Evolutionary conservation across 371 early-diverging fungal genomes (phyloP).

Genomic region (Vairimorpha ceranae): DNA sequence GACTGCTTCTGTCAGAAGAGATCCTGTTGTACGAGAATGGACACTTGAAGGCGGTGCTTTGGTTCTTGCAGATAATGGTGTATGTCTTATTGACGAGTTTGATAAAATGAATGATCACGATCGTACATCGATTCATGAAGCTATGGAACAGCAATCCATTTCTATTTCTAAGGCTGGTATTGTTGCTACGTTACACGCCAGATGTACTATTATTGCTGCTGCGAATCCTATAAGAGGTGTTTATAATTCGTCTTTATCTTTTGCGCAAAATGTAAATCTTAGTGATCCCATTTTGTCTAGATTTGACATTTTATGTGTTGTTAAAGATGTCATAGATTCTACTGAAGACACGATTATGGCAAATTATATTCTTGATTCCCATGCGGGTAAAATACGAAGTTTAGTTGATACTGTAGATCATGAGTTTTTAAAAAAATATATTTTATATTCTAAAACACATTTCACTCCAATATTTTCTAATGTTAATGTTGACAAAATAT

Average conservation of each 20-base stretch:
- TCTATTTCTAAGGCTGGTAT: constrained; percentile 94
- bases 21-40: constrained; percentile 92
- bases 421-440: constrained; percentile 79
- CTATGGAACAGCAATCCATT: constrained; percentile 99
- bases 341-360: constrained; percentile 80
- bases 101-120: constrained; percentile 97
- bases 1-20: constrained; percentile 91
- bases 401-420: constrained; percentile 60
- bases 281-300: constrained; percentile 95
- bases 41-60: constrained; percentile 97
- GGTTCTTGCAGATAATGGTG: constrained; percentile 91
- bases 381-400: constrained; percentile 61
- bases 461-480: constrained; percentile 74
- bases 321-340: constrained; percentile 81
- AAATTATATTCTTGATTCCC: constrained; percentile 80
- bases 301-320: constrained; percentile 96
- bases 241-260: constrained; percentile 85
- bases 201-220: constrained; percentile 88
- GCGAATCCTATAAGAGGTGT: constrained; percentile 94
- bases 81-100: constrained; percentile 95
- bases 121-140: constrained; percentile 89
- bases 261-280: constrained; percentile 93
- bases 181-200: constrained; percentile 83
- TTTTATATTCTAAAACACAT: constrained; percentile 84
- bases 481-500: constrained; percentile 76